These are phyloP conservation scores for Dioszegia crocea DNA, from an alignment of 768 basidiomycete genomes.

Conservation along the genomic window DNA sequence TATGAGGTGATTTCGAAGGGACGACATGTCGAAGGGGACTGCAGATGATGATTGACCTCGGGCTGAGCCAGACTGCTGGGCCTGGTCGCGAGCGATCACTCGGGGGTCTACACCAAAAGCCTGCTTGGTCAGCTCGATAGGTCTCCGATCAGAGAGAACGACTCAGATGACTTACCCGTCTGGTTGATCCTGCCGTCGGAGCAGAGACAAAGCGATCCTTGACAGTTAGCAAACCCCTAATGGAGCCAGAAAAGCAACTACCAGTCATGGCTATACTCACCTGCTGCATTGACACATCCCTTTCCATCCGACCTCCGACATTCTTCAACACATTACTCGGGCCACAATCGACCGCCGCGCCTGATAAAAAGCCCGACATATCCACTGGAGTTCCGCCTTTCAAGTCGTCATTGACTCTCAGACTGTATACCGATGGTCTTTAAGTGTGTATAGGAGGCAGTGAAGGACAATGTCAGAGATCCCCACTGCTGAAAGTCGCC, in stretches of 20 bases:
- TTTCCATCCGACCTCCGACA: conserved; percentile 30
- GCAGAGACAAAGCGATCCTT: conserved; percentile 33
- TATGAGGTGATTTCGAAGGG: conserved; percentile 27
- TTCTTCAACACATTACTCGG: conserved; percentile 35
- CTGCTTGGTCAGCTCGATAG: conserved; percentile 9
- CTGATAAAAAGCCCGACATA: conserved; percentile 35
- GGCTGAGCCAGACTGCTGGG: neutral
- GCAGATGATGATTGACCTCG: conserved; percentile 3
- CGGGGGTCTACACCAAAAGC: conserved; percentile 7
- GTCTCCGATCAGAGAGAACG: neutral
- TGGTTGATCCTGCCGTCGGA: conserved; percentile 30
- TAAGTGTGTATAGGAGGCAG: neutral
- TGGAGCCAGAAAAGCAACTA: too few relatives aligned
- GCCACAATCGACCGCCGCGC: conserved; percentile 35
- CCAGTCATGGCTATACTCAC: conserved; percentile 11
- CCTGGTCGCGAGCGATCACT: neutral
- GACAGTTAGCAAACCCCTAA: conserved; percentile 1
- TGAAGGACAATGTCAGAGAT: too few relatives aligned
- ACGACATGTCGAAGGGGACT: conserved; percentile 30
- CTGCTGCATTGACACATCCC: conserved; percentile 30
- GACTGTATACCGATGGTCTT: neutral
- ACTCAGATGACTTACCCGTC: conserved; percentile 14
- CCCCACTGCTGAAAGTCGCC: too few relatives aligned
- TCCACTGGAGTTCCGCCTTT: neutral
- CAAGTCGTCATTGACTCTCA: neutral